Conservation (phyloP, 192 early-diverging fungal species). For the Coemansia umbellata region DNA sequence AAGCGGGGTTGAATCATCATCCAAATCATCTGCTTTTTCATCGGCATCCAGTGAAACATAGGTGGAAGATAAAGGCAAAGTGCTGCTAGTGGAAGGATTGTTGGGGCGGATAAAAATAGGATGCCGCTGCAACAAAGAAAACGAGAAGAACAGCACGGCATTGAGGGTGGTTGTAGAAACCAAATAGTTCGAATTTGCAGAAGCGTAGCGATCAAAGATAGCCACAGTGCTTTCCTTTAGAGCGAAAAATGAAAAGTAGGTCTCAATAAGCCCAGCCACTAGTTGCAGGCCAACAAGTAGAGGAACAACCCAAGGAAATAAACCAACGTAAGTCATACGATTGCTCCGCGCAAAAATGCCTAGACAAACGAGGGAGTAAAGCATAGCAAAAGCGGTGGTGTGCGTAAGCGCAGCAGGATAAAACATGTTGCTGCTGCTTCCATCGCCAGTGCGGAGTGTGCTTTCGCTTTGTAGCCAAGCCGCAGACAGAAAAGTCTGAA, state of each 20-base stretch:
- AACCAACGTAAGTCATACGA: background rate
- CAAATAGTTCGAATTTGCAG: conserved; percentile 13
- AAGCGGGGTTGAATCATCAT: background rate
- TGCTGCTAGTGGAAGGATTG: background rate
- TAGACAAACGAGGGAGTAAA: background rate
- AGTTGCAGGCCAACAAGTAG: conserved; percentile 1
- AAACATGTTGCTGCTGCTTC: too few relatives aligned
- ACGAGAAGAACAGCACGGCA: background rate
- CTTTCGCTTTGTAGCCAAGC: background rate
- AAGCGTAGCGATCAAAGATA: conserved; percentile 15
- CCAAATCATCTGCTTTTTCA: background rate
- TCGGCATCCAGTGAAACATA: too few relatives aligned
- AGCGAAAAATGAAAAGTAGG: conserved; percentile 34
- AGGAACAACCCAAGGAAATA: conserved; percentile 21
- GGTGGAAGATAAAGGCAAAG: too few relatives aligned
- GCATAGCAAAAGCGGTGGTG: background rate
- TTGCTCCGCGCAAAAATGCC: background rate
- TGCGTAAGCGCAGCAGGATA: background rate
- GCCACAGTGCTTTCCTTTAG: conserved; percentile 9
- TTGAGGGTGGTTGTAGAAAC: background rate
- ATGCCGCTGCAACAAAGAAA: conserved; percentile 14
- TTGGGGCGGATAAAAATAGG: conserved; percentile 16
- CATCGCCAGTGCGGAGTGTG: background rate
- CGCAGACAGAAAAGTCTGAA: background rate
- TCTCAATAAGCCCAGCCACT: conserved; percentile 5